Evolutionary conservation across 495 filamentous ascomycete species (phyloP).

Genomic region (Amphirosellinia nigrospora): DNA sequence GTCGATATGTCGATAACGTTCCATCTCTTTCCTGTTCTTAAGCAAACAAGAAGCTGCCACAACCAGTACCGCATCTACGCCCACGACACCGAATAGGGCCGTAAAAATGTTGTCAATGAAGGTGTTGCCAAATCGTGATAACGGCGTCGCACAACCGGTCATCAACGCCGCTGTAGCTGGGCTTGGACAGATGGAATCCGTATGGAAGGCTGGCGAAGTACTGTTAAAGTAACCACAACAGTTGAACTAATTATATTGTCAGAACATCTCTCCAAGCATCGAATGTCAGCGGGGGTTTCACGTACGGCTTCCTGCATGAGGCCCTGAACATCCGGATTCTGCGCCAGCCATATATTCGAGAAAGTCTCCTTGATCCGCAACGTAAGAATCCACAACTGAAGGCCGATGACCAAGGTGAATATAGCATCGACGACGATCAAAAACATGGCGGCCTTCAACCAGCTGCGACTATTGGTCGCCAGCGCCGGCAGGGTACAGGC

Average conservation of each 20-base stretch:
- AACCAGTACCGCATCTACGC: conserved; percentile 66
- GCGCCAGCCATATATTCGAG: conserved; percentile 58
- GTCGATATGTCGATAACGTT: conserved; percentile 73
- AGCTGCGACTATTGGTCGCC: conserved; percentile 58
- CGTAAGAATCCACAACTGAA: conserved; percentile 73
- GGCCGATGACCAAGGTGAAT: conserved; percentile 69
- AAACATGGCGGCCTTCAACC: conserved; percentile 65
- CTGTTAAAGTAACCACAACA: conserved; percentile 78
- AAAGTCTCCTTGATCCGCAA: conserved; percentile 66
- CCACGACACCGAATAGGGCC: conserved; percentile 75
- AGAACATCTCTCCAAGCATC: conserved; percentile 18
- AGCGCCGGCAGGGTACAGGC: conserved; percentile 64
- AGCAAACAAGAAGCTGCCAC: conserved; percentile 71
- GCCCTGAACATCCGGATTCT: conserved; percentile 58
- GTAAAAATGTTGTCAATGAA: conserved; percentile 77
- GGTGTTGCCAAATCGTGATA: conserved; percentile 67
- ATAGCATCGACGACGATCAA: conserved; percentile 64
- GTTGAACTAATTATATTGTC: conserved; percentile 58
- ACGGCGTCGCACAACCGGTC: conserved; percentile 66
- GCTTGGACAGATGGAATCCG: conserved; percentile 65
- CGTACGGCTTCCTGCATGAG: conserved; percentile 70
- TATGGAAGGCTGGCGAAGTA: conserved; percentile 67
- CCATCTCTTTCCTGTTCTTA: conserved; percentile 73
- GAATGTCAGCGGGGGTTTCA: conserved; percentile 12
- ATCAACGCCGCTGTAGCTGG: conserved; percentile 68